Conservation (phyloP, 768 basidiomycete genomes). For the Cubamyces sp. region DNA sequence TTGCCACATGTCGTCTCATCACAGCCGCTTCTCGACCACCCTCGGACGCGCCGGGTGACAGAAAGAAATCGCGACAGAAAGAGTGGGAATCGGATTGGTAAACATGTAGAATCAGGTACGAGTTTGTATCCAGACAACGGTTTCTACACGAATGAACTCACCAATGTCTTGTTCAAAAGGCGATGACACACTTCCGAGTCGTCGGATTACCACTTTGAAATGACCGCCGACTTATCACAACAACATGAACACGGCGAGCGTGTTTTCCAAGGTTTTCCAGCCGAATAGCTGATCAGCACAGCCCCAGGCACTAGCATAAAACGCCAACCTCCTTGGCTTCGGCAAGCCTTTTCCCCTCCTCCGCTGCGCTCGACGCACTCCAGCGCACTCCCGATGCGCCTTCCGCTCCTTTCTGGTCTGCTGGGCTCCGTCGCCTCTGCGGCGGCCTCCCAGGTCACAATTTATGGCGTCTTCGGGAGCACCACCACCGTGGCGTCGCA, state of each 20-base stretch:
- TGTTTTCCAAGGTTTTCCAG: neutral
- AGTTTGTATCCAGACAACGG: too few species aligned
- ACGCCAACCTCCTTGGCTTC: neutral
- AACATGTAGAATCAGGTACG: too few species aligned
- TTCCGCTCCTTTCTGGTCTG: slow-evolving; percentile 4
- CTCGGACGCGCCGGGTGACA: too few species aligned
- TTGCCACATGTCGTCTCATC: too few species aligned
- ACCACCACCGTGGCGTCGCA: neutral
- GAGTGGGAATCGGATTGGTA: too few species aligned
- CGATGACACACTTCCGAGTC: too few species aligned
- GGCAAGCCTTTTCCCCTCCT: neutral
- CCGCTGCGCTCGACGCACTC: neutral
- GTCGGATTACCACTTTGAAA: neutral
- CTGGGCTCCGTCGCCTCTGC: neutral
- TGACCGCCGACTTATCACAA: neutral
- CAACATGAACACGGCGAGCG: neutral
- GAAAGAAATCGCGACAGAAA: too few species aligned
- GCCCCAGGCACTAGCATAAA: slow-evolving; percentile 1
- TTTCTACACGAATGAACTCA: too few species aligned
- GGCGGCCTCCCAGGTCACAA: slow-evolving; percentile 8
- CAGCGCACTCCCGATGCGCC: neutral
- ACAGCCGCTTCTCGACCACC: too few species aligned
- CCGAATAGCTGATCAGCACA: slow-evolving; percentile 2
- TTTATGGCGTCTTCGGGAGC: slow-evolving; percentile 16
- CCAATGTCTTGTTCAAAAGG: too few species aligned